phyloP scores from a whole-genome alignment of 768 basidiomycete species.

The Pleurotus platypus region DNA sequence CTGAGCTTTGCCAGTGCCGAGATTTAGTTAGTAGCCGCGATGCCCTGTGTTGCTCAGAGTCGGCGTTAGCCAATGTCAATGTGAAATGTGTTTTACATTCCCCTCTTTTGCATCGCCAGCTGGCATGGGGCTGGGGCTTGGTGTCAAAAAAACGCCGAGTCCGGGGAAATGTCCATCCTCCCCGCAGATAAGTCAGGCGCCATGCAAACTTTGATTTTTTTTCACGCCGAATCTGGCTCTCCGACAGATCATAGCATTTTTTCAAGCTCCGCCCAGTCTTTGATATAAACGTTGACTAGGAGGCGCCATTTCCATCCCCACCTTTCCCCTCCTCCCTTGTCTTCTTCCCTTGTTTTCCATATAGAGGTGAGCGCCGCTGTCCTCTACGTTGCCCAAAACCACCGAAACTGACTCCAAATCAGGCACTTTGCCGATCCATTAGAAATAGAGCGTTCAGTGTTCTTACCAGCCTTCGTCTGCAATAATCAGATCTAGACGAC shows the following conservation, averaged over 20 bases:
- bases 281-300: conserved; percentile 28
- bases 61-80: conserved; percentile 2
- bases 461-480: conserved; percentile 51
- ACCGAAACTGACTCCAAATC: conserved; percentile 5
- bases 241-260: conserved; percentile 23
- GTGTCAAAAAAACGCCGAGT: not conserved
- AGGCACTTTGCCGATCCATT: conserved; percentile 39
- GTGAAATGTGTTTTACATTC: conserved; percentile 7
- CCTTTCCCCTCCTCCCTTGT: conserved; percentile 30
- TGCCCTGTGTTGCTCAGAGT: not conserved
- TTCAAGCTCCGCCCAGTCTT: conserved; percentile 37
- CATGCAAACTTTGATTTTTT: conserved; percentile 11
- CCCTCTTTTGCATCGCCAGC: conserved; percentile 15
- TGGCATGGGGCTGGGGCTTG: conserved; percentile 14
- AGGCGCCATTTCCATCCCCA: conserved; percentile 16
- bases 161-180: conserved; percentile 5
- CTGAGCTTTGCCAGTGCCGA: conserved; percentile 43
- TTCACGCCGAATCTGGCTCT: conserved; percentile 13
- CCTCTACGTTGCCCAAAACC: not conserved
- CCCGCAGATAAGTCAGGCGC: conserved; percentile 6
- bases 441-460: conserved; percentile 66
- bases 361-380: conserved; percentile 31
- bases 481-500: conserved; percentile 36
- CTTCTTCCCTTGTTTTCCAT: conserved; percentile 26
- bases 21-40: not conserved